Percentiles rank a stretch among this genome's conserved stretches.
Conservation (phyloP, 805 yeast genomes). For the Suhomyces sp. region DNA sequence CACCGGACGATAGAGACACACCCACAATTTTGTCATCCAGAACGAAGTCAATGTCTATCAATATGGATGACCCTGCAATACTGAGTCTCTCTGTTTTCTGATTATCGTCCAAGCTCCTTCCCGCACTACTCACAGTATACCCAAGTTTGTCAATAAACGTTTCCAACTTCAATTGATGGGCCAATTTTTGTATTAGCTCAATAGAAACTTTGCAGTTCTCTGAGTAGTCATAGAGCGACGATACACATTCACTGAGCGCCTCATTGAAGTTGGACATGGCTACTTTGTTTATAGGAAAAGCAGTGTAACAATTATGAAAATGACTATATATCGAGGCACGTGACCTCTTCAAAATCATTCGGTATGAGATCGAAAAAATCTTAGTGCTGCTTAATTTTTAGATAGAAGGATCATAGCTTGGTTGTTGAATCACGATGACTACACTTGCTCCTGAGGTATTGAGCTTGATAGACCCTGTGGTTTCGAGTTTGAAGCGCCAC, state of each 20-base stretch:
- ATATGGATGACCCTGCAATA: slow-evolving; percentile 40
- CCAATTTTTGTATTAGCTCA: slow-evolving; percentile 37
- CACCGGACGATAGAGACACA: slow-evolving; percentile 35
- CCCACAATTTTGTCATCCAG: slow-evolving; percentile 23
- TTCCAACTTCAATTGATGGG: slow-evolving; percentile 39
- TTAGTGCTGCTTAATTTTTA: not conserved
- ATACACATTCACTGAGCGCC: slow-evolving; percentile 21
- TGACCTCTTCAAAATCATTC: slow-evolving; percentile 2
- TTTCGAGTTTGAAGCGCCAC: slow-evolving; percentile 68
- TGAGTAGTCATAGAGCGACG: slow-evolving; percentile 31
- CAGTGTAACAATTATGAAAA: not conserved
- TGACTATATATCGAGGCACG: slow-evolving; percentile 3
- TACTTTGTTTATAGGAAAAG: not conserved
- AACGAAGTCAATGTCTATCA: slow-evolving; percentile 39
- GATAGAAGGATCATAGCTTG: not conserved
- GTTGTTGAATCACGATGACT: not conserved
- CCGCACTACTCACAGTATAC: slow-evolving; percentile 13
- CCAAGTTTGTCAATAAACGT: slow-evolving; percentile 41
- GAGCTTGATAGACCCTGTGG: slow-evolving; percentile 37
- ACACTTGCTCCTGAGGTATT: slow-evolving; percentile 26
- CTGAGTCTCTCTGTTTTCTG: slow-evolving; percentile 30
- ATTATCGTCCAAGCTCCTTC: slow-evolving; percentile 3
- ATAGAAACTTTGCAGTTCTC: slow-evolving; percentile 29
- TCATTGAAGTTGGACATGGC: slow-evolving; percentile 14
- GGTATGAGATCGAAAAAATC: not conserved